Conservation (phyloP, 2,329 filamentous ascomycete genomes). For the Penicillium sp. region DNA sequence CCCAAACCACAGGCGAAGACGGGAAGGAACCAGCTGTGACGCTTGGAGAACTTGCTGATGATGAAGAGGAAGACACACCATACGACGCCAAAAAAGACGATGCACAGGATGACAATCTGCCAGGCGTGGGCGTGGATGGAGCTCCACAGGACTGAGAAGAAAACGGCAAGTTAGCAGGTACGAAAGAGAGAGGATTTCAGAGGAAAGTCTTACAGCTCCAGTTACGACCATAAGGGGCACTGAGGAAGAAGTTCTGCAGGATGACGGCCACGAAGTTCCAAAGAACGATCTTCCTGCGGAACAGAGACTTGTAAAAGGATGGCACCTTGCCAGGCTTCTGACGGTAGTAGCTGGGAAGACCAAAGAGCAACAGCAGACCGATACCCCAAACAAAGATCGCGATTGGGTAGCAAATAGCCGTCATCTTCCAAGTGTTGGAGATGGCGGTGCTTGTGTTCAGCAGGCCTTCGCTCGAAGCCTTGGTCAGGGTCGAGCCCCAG, state of each 20-base stretch:
- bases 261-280: constrained; percentile 64
- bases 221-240: constrained; percentile 62
- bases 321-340: constrained; percentile 60
- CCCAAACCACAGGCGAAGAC: constrained; percentile 63
- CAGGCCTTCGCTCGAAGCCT: constrained; percentile 41
- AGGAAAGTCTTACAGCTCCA: constrained; percentile 51
- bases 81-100: constrained; percentile 50
- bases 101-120: constrained; percentile 52
- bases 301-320: constrained; percentile 60
- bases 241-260: constrained; percentile 64
- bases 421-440: constrained; percentile 44
- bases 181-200: too few relatives aligned
- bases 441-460: constrained; percentile 33
- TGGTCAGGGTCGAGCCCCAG: constrained; percentile 57
- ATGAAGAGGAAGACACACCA: constrained; percentile 49
- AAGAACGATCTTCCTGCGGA: constrained; percentile 59
- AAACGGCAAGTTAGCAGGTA: background rate
- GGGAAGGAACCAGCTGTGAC: constrained; percentile 62
- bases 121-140: constrained; percentile 53
- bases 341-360: constrained; percentile 63
- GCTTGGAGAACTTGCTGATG: constrained; percentile 54
- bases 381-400: constrained; percentile 54
- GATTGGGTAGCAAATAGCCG: constrained; percentile 57
- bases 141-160: constrained; percentile 50
- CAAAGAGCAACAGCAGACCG: constrained; percentile 53